Conservation (phyloP, 2,329 filamentous ascomycete genomes). For the Colletotrichum sansevieriae region DNA sequence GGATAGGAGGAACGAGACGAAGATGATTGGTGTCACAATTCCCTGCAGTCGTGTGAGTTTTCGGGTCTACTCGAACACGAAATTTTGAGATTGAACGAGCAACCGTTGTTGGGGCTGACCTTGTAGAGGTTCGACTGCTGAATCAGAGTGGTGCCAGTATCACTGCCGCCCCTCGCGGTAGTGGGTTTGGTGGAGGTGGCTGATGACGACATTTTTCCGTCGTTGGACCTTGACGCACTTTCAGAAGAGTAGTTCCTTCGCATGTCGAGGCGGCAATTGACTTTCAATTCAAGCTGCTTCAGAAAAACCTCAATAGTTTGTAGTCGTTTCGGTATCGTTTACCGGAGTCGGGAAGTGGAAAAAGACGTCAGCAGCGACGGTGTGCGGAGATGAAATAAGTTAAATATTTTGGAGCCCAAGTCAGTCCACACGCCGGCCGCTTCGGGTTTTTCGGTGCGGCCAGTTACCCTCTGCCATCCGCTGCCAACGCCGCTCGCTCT, state of each 20-base stretch:
- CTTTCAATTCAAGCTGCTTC: not conserved
- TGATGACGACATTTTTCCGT: slow-evolving; percentile 41
- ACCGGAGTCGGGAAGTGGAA: not conserved
- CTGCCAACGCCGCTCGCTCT: slow-evolving; percentile 3
- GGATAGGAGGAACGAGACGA: slow-evolving; percentile 75
- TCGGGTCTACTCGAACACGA: not conserved
- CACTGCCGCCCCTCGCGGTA: slow-evolving; percentile 30
- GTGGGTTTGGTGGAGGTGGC: slow-evolving; percentile 39
- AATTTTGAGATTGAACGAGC: no score
- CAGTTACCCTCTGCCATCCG: slow-evolving; percentile 7
- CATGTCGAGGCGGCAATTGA: not conserved
- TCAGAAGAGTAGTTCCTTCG: not conserved
- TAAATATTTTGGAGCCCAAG: slow-evolving; percentile 22
- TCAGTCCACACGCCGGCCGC: slow-evolving; percentile 9
- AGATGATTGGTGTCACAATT: slow-evolving; percentile 73
- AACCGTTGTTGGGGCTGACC: slow-evolving; percentile 38
- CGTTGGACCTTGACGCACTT: not conserved
- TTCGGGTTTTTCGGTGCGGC: slow-evolving; percentile 27
- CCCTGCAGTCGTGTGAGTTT: slow-evolving; percentile 48
- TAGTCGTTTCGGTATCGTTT: not conserved
- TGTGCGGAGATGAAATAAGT: slow-evolving; percentile 29
- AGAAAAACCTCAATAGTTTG: not conserved
- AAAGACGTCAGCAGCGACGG: not conserved
- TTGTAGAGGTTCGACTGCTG: slow-evolving; percentile 45
- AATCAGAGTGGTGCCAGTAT: slow-evolving; percentile 6